A percentile compares a stretch with the other conserved stretches of the same genome.
Conservation (phyloP, 495 filamentous ascomycete species). For the Hamigera avellanea region DNA sequence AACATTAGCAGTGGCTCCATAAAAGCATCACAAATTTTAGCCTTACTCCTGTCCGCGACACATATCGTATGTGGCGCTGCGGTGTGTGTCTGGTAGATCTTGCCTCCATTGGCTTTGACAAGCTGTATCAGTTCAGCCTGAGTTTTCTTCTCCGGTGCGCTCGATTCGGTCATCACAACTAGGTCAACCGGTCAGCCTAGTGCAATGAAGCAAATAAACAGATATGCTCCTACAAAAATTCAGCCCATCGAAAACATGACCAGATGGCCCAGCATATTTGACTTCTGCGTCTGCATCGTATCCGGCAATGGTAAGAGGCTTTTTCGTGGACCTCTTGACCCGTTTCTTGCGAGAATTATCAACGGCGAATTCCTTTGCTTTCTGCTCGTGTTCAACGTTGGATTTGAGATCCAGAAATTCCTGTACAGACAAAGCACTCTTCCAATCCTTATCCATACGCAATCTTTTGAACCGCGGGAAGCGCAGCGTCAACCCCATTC, state of each 20-base stretch:
- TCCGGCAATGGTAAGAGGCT: constrained; percentile 60
- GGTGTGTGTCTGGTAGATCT: constrained; percentile 60
- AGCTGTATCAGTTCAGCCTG: constrained; percentile 78
- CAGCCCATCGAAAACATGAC: constrained; percentile 58
- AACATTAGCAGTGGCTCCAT: constrained; percentile 4
- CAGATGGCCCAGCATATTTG: constrained; percentile 44
- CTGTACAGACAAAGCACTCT: constrained; percentile 59
- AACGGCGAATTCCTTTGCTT: constrained; percentile 69
- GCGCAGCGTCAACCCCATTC: constrained; percentile 65
- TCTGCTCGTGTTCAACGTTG: constrained; percentile 59
- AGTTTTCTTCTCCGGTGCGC: constrained; percentile 47
- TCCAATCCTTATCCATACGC: constrained; percentile 75
- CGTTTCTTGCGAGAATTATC: constrained; percentile 59
- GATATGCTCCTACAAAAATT: constrained; percentile 54
- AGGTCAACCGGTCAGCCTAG: neutral
- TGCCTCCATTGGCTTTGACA: constrained; percentile 81
- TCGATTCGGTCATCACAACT: constrained; percentile 53
- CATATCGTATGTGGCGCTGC: constrained; percentile 50
- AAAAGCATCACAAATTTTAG: neutral
- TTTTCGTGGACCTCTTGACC: constrained; percentile 52
- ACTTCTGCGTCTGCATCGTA: constrained; percentile 39
- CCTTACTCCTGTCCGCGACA: constrained; percentile 64
- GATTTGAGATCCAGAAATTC: constrained; percentile 66
- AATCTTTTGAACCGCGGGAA: constrained; percentile 87
- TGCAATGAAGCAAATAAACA: neutral